Evolutionary conservation across 108 stramenopile genomes (phyloP).

Genomic region (Fragilariopsis cylindrus): DNA sequence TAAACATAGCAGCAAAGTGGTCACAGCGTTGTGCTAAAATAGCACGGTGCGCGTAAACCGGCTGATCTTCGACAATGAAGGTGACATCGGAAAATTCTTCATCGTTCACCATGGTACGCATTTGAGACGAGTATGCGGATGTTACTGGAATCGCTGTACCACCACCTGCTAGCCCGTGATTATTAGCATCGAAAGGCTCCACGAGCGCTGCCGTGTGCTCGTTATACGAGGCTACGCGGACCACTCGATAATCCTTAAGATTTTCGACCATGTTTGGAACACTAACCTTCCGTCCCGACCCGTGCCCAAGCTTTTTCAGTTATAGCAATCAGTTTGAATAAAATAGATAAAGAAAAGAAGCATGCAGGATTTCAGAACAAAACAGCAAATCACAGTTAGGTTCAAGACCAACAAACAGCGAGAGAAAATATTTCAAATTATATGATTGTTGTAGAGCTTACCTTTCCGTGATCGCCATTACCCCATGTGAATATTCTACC

Average conservation of each 20-base stretch:
- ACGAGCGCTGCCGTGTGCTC: slow-evolving; percentile 96
- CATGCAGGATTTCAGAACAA: neutral
- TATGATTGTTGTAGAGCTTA: neutral
- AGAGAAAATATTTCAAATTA: neutral
- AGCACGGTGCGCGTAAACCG: slow-evolving; percentile 88
- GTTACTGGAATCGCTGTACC: slow-evolving; percentile 73
- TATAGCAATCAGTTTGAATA: too few species aligned
- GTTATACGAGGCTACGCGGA: slow-evolving; percentile 95
- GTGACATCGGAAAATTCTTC: slow-evolving; percentile 92
- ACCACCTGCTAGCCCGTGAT: slow-evolving; percentile 51
- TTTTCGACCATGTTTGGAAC: slow-evolving; percentile 87
- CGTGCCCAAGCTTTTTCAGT: slow-evolving; percentile 80
- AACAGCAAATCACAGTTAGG: neutral
- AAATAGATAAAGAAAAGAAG: neutral
- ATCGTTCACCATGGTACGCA: slow-evolving; percentile 88
- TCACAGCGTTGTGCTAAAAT: slow-evolving; percentile 90
- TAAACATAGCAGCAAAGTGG: slow-evolving; percentile 96
- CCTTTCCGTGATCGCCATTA: slow-evolving; percentile 41
- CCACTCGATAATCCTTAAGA: slow-evolving; percentile 84
- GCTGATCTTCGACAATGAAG: slow-evolving; percentile 89
- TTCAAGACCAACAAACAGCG: neutral
- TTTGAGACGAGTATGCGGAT: slow-evolving; percentile 70
- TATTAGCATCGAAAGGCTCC: slow-evolving; percentile 61
- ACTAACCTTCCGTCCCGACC: slow-evolving; percentile 83
- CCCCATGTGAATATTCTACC: slow-evolving; percentile 84